Percentiles rank a stretch among this genome's conserved stretches.
phyloP scores from a whole-genome alignment of 768 basidiomycete genomes.

The Baorangia bicolor region DNA sequence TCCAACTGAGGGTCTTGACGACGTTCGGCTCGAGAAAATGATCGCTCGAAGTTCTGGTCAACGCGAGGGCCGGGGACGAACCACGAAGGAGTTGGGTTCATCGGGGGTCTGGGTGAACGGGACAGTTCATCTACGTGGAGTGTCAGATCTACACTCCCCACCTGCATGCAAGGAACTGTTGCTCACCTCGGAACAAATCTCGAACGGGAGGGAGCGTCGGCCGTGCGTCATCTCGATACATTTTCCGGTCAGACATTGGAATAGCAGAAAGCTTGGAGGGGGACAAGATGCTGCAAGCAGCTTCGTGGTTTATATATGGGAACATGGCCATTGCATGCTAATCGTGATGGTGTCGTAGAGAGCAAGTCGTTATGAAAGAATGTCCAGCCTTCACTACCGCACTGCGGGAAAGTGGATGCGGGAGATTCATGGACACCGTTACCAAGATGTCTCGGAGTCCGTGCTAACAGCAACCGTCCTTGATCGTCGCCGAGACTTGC shows the following conservation, averaged over 20 bases:
- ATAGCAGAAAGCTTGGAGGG: constrained; percentile 17
- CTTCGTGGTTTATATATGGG: constrained; percentile 26
- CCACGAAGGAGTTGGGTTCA: constrained; percentile 42
- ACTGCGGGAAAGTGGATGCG: constrained; percentile 22
- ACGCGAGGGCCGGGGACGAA: constrained; percentile 44
- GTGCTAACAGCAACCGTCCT: constrained; percentile 26
- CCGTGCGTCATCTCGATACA: constrained; percentile 33
- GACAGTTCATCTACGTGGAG: constrained; percentile 46
- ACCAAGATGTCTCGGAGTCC: constrained; percentile 24
- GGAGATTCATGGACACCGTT: constrained; percentile 29
- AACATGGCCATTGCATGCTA: constrained; percentile 22
- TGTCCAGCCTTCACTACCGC: constrained; percentile 25
- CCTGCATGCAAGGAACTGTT: neutral
- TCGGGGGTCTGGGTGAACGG: constrained; percentile 37
- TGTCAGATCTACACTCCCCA: neutral
- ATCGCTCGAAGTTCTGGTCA: constrained; percentile 23
- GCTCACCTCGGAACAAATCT: constrained; percentile 61
- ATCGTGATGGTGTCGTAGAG: constrained; percentile 24
- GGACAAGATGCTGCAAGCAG: constrained; percentile 1
- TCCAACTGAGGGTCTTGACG: constrained; percentile 24
- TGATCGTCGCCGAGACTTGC: constrained; percentile 33
- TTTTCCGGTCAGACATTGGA: constrained; percentile 30
- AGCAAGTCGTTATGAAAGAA: constrained; percentile 25
- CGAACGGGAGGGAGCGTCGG: constrained; percentile 72
- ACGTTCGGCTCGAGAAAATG: constrained; percentile 25